Evolutionary conservation across 164 flowering plant species (phyloP).

Genomic region (Protea cynaroides): DNA sequence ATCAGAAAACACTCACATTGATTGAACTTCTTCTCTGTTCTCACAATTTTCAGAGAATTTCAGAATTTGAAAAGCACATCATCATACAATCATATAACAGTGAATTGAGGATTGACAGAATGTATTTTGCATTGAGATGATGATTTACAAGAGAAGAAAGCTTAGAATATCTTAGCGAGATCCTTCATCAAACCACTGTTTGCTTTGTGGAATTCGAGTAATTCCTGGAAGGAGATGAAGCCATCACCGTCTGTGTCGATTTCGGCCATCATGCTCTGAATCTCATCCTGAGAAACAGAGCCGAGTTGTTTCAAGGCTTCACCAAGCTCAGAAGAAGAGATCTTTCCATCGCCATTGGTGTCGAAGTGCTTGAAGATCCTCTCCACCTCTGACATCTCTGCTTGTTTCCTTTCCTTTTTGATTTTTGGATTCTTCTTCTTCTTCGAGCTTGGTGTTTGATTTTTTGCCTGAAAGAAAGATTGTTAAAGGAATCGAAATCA

Average conservation of each 20-base stretch:
- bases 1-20: too few relatives aligned
- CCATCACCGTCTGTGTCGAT: conserved; percentile 66
- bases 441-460: not conserved
- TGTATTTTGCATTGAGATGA: too few relatives aligned
- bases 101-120: too few relatives aligned
- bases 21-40: too few relatives aligned
- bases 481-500: not conserved
- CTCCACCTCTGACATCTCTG: conserved; percentile 34
- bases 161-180: conserved; percentile 30
- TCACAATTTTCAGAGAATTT: too few relatives aligned
- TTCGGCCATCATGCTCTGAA: conserved; percentile 52
- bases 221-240: conserved; percentile 48
- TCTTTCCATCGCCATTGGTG: conserved; percentile 49
- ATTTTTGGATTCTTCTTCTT: not conserved
- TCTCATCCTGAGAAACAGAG: conserved; percentile 32
- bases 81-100: too few relatives aligned
- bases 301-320: conserved; percentile 46
- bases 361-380: conserved; percentile 55
- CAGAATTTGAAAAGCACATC: too few relatives aligned
- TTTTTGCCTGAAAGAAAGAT: not conserved
- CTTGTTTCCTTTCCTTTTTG: not conserved
- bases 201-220: conserved; percentile 34
- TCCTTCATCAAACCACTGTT: conserved; percentile 57
- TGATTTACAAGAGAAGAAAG: too few relatives aligned
- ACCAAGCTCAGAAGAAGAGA: conserved; percentile 49